Percentiles rank a stretch among this genome's conserved stretches.
phyloP scores from a whole-genome alignment of 495 filamentous ascomycete species.

The Hypoxylon lienhwacheense region DNA sequence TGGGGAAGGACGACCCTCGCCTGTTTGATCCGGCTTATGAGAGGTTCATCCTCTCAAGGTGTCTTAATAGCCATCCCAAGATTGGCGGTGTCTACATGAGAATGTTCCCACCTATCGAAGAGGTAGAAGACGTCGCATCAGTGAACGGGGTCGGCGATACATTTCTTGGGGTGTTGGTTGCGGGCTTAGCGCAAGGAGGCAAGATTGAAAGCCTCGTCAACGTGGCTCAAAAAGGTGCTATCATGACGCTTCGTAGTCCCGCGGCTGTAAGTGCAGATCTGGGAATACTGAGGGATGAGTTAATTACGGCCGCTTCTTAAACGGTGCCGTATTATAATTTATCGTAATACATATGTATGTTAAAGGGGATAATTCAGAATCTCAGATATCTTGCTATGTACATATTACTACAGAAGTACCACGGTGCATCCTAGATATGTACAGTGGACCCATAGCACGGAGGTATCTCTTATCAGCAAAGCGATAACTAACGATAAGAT shows the following conservation, averaged over 20 bases:
- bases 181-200: slow-evolving; percentile 58
- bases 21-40: slow-evolving; percentile 62
- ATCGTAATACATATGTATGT: background rate
- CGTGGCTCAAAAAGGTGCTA: slow-evolving; percentile 74
- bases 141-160: slow-evolving; percentile 97
- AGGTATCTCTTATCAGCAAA: slow-evolving; percentile 40
- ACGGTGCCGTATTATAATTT: background rate
- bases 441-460: too few species aligned
- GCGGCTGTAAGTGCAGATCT: slow-evolving; percentile 66
- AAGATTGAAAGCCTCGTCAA: slow-evolving; percentile 53
- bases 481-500: too few species aligned
- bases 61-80: slow-evolving; percentile 48
- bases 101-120: slow-evolving; percentile 68
- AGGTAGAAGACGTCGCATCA: slow-evolving; percentile 72
- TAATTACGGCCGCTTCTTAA: slow-evolving; percentile 33
- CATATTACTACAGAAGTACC: too few species aligned
- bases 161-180: slow-evolving; percentile 77
- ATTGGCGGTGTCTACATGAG: slow-evolving; percentile 86
- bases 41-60: slow-evolving; percentile 68
- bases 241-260: slow-evolving; percentile 69
- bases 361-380: too few species aligned
- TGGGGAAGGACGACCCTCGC: slow-evolving; percentile 63
- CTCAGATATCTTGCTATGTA: too few species aligned
- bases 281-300: slow-evolving; percentile 39
- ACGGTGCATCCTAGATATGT: background rate